Evolutionary conservation across 2,329 filamentous ascomycete species (phyloP).

Genomic region (Epichloe aotearoae): DNA sequence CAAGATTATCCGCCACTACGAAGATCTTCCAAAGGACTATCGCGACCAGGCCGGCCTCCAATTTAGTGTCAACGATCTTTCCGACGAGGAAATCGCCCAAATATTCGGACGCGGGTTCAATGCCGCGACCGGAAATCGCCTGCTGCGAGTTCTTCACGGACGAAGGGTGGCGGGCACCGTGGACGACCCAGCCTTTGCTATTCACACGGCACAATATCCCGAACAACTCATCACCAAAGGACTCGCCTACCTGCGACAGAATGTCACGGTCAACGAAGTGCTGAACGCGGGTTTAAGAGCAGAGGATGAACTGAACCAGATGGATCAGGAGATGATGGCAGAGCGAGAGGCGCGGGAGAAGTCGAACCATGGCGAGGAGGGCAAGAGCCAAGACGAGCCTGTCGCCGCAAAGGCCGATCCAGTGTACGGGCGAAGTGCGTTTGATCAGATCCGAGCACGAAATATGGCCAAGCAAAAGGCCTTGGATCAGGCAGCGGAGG

Average conservation of each 20-base stretch:
- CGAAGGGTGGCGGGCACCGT: conserved; percentile 51
- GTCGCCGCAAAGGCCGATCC: conserved; percentile 24
- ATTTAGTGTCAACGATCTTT: conserved; percentile 38
- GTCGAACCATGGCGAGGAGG: conserved; percentile 12
- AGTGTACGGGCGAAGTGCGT: conserved; percentile 43
- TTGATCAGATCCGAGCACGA: conserved; percentile 43
- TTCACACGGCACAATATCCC: conserved; percentile 33
- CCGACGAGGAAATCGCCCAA: conserved; percentile 28
- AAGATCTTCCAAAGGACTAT: conserved; percentile 44
- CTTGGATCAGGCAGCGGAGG: conserved; percentile 30
- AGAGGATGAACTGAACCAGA: conserved; percentile 44
- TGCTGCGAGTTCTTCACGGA: conserved; percentile 48
- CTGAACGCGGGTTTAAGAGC: conserved; percentile 47
- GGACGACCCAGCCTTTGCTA: conserved; percentile 39
- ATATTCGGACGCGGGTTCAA: conserved; percentile 39
- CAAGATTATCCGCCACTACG: conserved; percentile 36
- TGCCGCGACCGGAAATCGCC: conserved; percentile 32
- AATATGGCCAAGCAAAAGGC: conserved; percentile 38
- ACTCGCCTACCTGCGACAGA: conserved; percentile 41
- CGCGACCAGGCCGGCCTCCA: conserved; percentile 39
- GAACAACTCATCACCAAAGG: conserved; percentile 29
- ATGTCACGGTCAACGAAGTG: conserved; percentile 45
- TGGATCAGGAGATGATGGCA: conserved; percentile 28
- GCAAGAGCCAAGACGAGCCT: conserved; percentile 7
- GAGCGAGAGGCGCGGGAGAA: conserved; percentile 12